These are phyloP conservation scores for Mortierella sp. DNA, from an alignment of 371 early-diverging fungal species.

Conservation along the genomic window DNA sequence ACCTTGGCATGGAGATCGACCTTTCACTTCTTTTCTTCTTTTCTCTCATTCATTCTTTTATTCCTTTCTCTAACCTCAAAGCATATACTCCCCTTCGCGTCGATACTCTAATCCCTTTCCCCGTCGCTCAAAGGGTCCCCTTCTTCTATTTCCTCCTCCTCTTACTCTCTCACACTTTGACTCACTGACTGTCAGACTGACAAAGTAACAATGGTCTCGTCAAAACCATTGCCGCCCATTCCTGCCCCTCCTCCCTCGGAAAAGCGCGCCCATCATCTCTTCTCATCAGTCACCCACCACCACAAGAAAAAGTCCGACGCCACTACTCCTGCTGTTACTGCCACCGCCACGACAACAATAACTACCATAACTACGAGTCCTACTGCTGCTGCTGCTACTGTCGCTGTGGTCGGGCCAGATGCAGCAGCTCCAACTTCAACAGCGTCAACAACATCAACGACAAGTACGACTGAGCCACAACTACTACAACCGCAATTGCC, in stretches of 20 bases:
- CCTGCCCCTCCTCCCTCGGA: slow-evolving; percentile 28
- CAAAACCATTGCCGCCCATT: slow-evolving; percentile 54
- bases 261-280: slow-evolving; percentile 32
- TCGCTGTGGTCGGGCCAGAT: background rate
- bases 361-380: background rate
- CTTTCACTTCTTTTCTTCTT: background rate
- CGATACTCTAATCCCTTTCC: background rate
- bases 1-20: background rate
- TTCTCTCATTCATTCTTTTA: background rate
- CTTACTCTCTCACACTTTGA: background rate
- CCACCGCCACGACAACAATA: background rate
- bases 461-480: background rate
- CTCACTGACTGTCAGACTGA: background rate
- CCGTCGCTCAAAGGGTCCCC: background rate
- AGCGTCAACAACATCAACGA: background rate
- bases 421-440: background rate
- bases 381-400: background rate
- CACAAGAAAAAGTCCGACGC: slow-evolving; percentile 34
- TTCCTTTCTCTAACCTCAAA: background rate
- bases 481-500: slow-evolving; percentile 7
- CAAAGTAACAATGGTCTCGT: slow-evolving; percentile 25
- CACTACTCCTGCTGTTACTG: slow-evolving; percentile 1
- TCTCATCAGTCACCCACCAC: slow-evolving; percentile 28
- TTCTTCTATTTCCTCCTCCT: background rate
- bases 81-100: background rate